Evolutionary conservation across 768 basidiomycete species (phyloP).

Genomic region (Boletus subcaerulescens): DNA sequence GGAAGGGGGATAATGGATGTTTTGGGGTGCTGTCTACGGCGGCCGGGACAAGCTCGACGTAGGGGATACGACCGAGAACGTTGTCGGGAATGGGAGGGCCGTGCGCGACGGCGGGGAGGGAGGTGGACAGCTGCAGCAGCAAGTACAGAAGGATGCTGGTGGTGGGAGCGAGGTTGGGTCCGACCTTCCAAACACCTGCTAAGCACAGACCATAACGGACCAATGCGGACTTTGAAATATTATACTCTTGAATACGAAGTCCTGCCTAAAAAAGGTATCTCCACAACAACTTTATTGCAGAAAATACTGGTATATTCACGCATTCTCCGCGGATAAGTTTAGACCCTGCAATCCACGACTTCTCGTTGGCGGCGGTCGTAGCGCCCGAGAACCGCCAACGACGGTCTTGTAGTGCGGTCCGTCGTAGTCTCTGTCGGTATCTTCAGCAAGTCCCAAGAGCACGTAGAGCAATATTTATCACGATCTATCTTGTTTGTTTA

Average conservation of each 20-base stretch:
- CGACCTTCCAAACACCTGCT: constrained; percentile 41
- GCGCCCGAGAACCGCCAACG: not conserved
- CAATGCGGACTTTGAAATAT: constrained; percentile 33
- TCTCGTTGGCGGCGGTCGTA: not conserved
- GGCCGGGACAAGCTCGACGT: constrained; percentile 22
- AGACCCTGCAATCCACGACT: not conserved
- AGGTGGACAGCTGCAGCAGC: constrained; percentile 28
- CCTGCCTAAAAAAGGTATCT: constrained; percentile 11
- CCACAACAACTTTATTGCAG: constrained; percentile 14
- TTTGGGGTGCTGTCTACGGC: constrained; percentile 29
- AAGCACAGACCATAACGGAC: constrained; percentile 38
- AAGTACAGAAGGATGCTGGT: constrained; percentile 44
- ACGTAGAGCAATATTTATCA: no score
- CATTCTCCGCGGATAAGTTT: constrained; percentile 6
- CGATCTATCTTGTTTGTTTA: not conserved
- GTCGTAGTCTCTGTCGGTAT: not conserved
- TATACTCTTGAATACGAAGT: constrained; percentile 17
- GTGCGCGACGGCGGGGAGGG: constrained; percentile 49
- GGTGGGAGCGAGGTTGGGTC: constrained; percentile 56
- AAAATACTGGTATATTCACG: constrained; percentile 13
- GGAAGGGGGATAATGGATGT: constrained; percentile 29
- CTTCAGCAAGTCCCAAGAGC: not conserved
- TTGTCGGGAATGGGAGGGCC: constrained; percentile 31
- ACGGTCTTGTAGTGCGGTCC: not conserved
- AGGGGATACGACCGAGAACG: constrained; percentile 20